A percentile compares a stretch with the other conserved stretches of the same genome.
Conservation (phyloP, 2,329 filamentous ascomycete species). For the Pseudocercospora fijiensis region DNA sequence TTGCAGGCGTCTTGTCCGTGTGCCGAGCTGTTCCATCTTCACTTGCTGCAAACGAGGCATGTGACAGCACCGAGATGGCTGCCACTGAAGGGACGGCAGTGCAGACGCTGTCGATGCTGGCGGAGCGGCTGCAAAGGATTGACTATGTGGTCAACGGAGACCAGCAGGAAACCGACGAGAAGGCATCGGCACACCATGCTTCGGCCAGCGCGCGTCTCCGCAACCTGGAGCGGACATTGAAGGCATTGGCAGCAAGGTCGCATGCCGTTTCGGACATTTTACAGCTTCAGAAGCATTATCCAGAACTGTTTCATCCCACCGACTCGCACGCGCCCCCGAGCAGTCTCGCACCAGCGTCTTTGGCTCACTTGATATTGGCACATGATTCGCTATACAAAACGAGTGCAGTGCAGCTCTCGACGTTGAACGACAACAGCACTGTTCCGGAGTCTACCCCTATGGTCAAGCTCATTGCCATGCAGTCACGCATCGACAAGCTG, state of each 20-base stretch:
- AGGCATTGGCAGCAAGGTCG: conserved; percentile 43
- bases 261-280: conserved; percentile 43
- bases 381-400: conserved; percentile 46
- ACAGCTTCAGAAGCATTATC: conserved; percentile 43
- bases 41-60: conserved; percentile 19
- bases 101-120: conserved; percentile 45
- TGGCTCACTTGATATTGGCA: conserved; percentile 45
- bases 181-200: conserved; percentile 1
- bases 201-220: conserved; percentile 31
- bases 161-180: conserved; percentile 4
- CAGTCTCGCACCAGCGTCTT: conserved; percentile 27
- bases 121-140: conserved; percentile 47
- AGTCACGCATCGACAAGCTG: conserved; percentile 62
- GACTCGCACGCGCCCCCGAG: conserved; percentile 26
- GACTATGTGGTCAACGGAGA: conserved; percentile 46
- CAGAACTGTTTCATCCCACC: conserved; percentile 39
- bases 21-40: background rate
- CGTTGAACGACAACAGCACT: conserved; percentile 45
- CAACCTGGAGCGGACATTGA: conserved; percentile 33
- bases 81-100: conserved; percentile 18
- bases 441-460: conserved; percentile 46
- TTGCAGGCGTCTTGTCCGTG: background rate
- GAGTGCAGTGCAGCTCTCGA: conserved; percentile 46
- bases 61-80: conserved; percentile 17
- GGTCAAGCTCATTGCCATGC: conserved; percentile 57